Evolutionary conservation across 2,329 filamentous ascomycete species (phyloP).

Genomic region (Tolypocladium sp.): DNA sequence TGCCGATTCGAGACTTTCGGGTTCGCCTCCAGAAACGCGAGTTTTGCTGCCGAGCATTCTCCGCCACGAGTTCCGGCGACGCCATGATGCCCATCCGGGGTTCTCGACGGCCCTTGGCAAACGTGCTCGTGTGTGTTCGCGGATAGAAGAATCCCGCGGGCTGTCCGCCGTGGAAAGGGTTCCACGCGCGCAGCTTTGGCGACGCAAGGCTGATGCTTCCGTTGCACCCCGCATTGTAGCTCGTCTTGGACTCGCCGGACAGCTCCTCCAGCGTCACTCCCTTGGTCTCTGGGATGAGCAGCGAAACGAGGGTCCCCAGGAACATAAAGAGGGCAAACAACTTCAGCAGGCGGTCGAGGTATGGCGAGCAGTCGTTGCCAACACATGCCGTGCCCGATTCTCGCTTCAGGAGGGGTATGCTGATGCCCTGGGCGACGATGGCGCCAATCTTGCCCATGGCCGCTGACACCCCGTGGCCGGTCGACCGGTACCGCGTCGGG

Average conservation of each 20-base stretch:
- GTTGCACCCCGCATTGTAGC: constrained; percentile 41
- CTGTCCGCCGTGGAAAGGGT: constrained; percentile 39
- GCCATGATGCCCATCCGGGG: constrained; percentile 33
- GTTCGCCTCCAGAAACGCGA: constrained; percentile 19
- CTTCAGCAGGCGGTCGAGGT: constrained; percentile 66
- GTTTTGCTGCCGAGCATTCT: constrained; percentile 12
- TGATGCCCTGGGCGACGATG: constrained; percentile 57
- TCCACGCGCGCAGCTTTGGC: constrained; percentile 26
- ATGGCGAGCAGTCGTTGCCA: constrained; percentile 40
- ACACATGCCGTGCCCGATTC: constrained; percentile 41
- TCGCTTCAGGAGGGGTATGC: constrained; percentile 50
- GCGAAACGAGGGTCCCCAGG: constrained; percentile 55
- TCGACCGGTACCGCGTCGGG: constrained; percentile 53
- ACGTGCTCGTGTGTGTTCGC: constrained; percentile 17
- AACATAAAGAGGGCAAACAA: constrained; percentile 79
- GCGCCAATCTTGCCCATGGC: constrained; percentile 60
- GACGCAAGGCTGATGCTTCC: constrained; percentile 33
- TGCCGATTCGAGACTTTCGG: constrained; percentile 16
- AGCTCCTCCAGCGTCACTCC: constrained; percentile 64
- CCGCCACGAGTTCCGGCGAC: constrained; percentile 27
- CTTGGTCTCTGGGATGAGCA: constrained; percentile 73
- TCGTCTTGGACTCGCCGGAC: constrained; percentile 56
- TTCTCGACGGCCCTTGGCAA: constrained; percentile 17
- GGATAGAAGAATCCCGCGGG: constrained; percentile 42
- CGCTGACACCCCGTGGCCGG: constrained; percentile 56